Conservation (phyloP, 2,329 filamentous ascomycete species). For the Colletotrichum plurivorum region DNA sequence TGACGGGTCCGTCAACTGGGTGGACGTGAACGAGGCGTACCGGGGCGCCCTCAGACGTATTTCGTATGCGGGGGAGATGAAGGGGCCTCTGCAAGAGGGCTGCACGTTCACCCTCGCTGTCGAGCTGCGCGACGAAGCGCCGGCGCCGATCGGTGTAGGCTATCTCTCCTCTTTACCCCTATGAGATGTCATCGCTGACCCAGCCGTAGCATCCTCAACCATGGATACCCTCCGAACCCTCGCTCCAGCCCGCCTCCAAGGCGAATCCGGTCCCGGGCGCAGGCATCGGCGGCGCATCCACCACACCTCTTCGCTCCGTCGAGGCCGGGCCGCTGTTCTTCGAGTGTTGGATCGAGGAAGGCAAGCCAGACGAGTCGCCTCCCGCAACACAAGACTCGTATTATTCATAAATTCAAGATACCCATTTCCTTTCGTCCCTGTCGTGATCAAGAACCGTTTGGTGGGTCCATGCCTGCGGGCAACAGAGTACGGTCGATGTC, state of each 20-base stretch:
- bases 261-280: conserved; percentile 47
- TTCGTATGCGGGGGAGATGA: conserved; percentile 69
- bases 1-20: conserved; percentile 59
- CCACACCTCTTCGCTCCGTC: conserved; percentile 66
- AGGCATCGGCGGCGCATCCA: conserved; percentile 55
- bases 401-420: conserved; percentile 11
- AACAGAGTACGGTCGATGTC: too few relatives aligned
- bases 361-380: conserved; percentile 51
- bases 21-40: conserved; percentile 80
- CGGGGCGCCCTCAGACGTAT: conserved; percentile 76
- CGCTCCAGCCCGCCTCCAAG: conserved; percentile 57
- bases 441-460: neutral
- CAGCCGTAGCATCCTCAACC: conserved; percentile 67
- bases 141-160: conserved; percentile 69
- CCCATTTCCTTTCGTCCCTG: neutral
- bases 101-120: conserved; percentile 85
- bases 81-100: conserved; percentile 70
- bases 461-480: neutral
- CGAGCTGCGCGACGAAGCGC: conserved; percentile 74
- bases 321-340: conserved; percentile 73
- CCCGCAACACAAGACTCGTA: conserved; percentile 33
- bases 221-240: conserved; percentile 71
- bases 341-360: conserved; percentile 76
- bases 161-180: neutral
- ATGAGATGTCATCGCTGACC: conserved; percentile 21